Percentiles rank a stretch among this genome's conserved stretches.
phyloP scores from a whole-genome alignment of 129 eudicot species.

The Pulicaria dysenterica region DNA sequence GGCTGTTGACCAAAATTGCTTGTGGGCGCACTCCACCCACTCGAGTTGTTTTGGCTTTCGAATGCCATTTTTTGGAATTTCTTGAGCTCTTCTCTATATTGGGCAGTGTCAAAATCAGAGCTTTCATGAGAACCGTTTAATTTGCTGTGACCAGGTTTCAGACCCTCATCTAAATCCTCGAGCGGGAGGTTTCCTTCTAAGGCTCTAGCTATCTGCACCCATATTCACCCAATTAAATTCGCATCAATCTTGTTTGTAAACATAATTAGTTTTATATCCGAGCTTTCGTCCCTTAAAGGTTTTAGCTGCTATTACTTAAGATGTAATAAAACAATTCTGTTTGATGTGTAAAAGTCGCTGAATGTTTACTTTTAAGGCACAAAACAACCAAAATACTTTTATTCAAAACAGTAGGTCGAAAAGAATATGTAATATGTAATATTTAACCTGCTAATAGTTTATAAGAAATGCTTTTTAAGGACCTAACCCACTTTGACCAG shows the following conservation, averaged over 20 bases:
- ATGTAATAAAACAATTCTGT: no score
- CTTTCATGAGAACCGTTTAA: constrained; percentile 55
- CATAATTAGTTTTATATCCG: neutral
- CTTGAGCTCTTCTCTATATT: constrained; percentile 60
- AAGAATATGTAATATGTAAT: neutral
- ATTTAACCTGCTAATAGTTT: no score
- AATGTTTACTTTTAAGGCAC: neutral
- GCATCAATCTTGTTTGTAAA: neutral
- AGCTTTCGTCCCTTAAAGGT: neutral
- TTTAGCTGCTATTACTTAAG: no score
- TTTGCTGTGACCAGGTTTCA: constrained; percentile 44
- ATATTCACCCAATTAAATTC: neutral
- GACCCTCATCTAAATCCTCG: constrained; percentile 53
- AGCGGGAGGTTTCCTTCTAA: constrained; percentile 74
- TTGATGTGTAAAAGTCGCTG: neutral
- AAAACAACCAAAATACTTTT: neutral
- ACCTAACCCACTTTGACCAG: neutral
- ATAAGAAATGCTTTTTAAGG: no score
- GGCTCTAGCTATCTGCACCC: constrained; percentile 59
- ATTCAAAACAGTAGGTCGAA: neutral
- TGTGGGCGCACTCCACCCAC: constrained; percentile 62
- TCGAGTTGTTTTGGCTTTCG: constrained; percentile 53
- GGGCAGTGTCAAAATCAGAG: constrained; percentile 64
- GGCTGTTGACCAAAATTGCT: constrained; percentile 63
- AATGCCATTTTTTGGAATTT: constrained; percentile 74